phyloP scores from a whole-genome alignment of 2,329 filamentous ascomycete genomes.

The Penicillium hesseltinei region DNA sequence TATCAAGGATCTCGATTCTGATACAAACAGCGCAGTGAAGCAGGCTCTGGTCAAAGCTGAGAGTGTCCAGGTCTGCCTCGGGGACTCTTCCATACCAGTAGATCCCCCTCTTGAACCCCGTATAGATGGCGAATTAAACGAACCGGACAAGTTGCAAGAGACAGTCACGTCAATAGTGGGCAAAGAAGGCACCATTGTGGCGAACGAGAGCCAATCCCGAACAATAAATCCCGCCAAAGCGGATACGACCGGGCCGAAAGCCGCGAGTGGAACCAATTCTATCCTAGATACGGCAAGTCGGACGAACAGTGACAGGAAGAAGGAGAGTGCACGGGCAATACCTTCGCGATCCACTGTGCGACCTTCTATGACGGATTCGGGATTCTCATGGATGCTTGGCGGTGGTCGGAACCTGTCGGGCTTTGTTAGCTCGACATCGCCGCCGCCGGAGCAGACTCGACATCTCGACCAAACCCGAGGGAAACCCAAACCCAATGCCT shows the following conservation, averaged over 20 bases:
- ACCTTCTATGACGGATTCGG: conserved; percentile 46
- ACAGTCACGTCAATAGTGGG: not conserved
- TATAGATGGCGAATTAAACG: conserved; percentile 5
- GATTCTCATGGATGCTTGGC: conserved; percentile 53
- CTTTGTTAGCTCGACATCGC: conserved; percentile 48
- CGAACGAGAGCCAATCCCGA: conserved; percentile 8
- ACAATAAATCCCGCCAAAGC: not conserved
- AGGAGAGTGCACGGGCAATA: conserved; percentile 20
- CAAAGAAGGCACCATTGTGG: not conserved
- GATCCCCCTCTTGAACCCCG: conserved; percentile 7
- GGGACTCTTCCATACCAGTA: conserved; percentile 38
- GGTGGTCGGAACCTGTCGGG: conserved; percentile 44
- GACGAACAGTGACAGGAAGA: conserved; percentile 8
- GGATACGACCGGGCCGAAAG: conserved; percentile 11
- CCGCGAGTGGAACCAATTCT: conserved; percentile 12
- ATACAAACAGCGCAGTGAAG: conserved; percentile 33
- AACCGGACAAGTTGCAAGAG: not conserved
- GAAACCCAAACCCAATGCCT: conserved; percentile 33
- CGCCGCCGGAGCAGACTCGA: conserved; percentile 45
- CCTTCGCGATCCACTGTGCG: conserved; percentile 31
- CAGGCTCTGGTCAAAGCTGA: conserved; percentile 42
- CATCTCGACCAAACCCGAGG: conserved; percentile 30
- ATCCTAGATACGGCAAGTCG: conserved; percentile 3
- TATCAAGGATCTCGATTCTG: conserved; percentile 23
- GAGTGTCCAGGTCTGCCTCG: conserved; percentile 45